Evolutionary conservation across 2,329 filamentous ascomycete genomes (phyloP), one percentile per base, ranked within the genome.

Genomic region (Fusarium napiforme): DNA sequence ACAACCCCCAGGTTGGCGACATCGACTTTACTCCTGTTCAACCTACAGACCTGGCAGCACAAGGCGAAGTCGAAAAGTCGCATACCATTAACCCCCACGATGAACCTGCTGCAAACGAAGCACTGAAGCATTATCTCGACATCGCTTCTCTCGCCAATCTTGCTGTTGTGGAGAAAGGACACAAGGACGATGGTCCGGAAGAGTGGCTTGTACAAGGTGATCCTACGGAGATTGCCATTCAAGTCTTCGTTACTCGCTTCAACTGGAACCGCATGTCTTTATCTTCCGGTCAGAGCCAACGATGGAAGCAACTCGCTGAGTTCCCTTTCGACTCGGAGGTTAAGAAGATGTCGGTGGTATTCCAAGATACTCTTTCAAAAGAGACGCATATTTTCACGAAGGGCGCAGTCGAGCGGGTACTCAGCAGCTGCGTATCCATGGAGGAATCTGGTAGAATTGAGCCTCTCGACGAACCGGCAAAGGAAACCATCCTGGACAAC

Each of bases 321-420:
- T 93, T 92, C 64, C 92, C 92, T 0, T 94, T 94, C 75, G 92
- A 93, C 77, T 93, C 91, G 0, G 88, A 89, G 62, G 87, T 93
- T 69, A 94, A 94, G 84, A 92, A 91, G 75, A 94, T 94, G 92
- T 92, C 91, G 0, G 91, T 93, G 37, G 89, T 93, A 52, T 92
- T 91, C 79, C 78, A 85, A 56, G 79, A 86, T 32, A 75, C 75
- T 9, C 75, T 79, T 7, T 82, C 78, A 3, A 78, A 81, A 32
- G 79, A 84, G 49, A 84, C 83, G 59, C 84, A 82, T 71, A 83
- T 89, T 47, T 90, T 90, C 76, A 90, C 89, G 60, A 91, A 91
- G 77, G 90, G 90, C 57, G 91, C 91, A 4, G 90, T 93, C 4
- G 91, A 93, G 75, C 85, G 90, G 34, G 86, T 93, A 16, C 82